Percentiles rank a stretch among this genome's conserved stretches.
Conservation (phyloP, 140 eudicot species). For the Eryngium alpinum region DNA sequence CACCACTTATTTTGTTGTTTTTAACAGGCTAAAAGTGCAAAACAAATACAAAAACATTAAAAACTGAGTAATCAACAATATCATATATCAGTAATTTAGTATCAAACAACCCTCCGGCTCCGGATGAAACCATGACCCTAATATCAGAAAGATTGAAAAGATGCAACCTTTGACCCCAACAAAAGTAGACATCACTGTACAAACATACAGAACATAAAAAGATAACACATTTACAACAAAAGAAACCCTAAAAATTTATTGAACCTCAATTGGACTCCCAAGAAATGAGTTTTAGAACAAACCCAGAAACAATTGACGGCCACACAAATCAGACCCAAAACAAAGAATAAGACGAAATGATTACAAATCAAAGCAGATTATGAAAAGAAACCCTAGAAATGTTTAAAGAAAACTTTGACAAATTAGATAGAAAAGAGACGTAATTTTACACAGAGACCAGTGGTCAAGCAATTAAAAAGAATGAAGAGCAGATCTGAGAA, state of each 20-base stretch:
- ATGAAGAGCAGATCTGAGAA: too few species aligned
- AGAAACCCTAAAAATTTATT: background rate
- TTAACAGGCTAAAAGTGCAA: background rate
- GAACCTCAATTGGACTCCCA: background rate
- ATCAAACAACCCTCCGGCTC: background rate
- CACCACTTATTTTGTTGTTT: slow-evolving; percentile 5
- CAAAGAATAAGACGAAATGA: background rate
- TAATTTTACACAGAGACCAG: too few species aligned
- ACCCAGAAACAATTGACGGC: background rate
- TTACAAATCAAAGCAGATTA: background rate
- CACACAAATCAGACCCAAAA: background rate
- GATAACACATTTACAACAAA: background rate
- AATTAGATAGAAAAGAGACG: too few species aligned
- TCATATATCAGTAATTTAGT: background rate
- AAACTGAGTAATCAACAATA: background rate
- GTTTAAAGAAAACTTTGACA: too few species aligned
- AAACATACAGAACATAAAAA: too few species aligned
- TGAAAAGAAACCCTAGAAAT: too few species aligned
- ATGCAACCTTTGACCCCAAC: background rate
- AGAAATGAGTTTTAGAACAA: background rate
- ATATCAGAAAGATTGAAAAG: background rate
- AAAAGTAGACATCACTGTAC: background rate
- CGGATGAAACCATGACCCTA: background rate
- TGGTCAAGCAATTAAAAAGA: too few species aligned
- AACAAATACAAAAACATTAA: background rate